Evolutionary conservation across 768 basidiomycete species (phyloP), one percentile per base, ranked within the genome.

Genomic region (Podaxis sp.): DNA sequence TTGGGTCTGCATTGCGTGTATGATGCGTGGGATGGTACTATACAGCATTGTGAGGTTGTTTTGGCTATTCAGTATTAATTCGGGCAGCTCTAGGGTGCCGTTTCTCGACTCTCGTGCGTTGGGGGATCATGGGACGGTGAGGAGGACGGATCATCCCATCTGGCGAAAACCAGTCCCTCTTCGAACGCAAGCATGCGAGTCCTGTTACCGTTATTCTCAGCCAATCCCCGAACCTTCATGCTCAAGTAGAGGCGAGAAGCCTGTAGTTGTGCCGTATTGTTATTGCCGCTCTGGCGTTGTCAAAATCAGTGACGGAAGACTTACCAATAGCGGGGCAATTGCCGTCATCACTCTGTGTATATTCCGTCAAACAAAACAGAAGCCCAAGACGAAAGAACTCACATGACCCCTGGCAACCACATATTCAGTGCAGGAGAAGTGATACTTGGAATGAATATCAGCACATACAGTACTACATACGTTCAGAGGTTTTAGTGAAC

Each of bases 161-260:
- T n/a, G 5, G 30, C 53, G 30, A 55, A 39, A 12, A 12, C 22
- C 8, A 38, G 13, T 19, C 24, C 6, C 19, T 38, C 53, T 15
- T 19, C 30, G 15, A 39, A n/a, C 13, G 28, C 26, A 15, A 28
- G 52, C 26, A 26, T 33, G 33, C 38, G 33, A 19, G n/a, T 55
- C 9, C 17, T 39, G 53, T 30, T 53, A 12, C 30, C 52, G 9
- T 55, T n/a, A 38, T 55, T 55, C 19, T 51, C 48, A 22, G 48
- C 11, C 48, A 53, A 53, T 15, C 52, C 53, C 3, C 19, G 53
- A 9, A 19, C 38, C 12, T 22, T 36, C 53, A 55, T 17, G n/a
- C 40, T 55, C 17, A 55, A 33, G 36, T 55, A 55, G 19, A 55
- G 53, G 17, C 53, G 53, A 15, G 53, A 55, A 5, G 53, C 53